Percentiles rank a stretch among this genome's conserved stretches.
These are phyloP conservation scores for Edaphochlamys debaryana DNA, from an alignment of 139 green algal species.

Conservation along the genomic window DNA sequence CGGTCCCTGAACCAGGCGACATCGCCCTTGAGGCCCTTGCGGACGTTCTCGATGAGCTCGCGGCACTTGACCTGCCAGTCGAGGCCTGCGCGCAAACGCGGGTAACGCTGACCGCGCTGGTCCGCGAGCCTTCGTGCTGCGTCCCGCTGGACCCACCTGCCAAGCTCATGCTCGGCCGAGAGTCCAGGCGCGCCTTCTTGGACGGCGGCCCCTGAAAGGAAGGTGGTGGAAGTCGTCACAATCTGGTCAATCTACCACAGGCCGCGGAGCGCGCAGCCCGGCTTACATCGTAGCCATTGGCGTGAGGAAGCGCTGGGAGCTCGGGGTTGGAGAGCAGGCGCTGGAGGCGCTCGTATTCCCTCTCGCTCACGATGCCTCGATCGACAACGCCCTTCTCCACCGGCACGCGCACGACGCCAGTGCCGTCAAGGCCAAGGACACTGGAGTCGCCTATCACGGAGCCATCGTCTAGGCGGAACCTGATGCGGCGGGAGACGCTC, in stretches of 20 bases:
- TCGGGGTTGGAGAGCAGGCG: slow-evolving; percentile 26
- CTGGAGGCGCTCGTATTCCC: slow-evolving; percentile 30
- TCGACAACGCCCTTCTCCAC: slow-evolving; percentile 30
- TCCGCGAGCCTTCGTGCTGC: no score
- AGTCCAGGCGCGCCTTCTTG: slow-evolving; percentile 38
- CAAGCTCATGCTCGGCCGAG: slow-evolving; percentile 9
- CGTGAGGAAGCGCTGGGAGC: not conserved
- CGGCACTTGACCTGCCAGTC: slow-evolving; percentile 31
- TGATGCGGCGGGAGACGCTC: slow-evolving; percentile 23
- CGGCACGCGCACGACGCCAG: not conserved
- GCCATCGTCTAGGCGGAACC: slow-evolving; percentile 39
- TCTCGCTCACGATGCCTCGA: not conserved
- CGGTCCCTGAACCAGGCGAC: slow-evolving; percentile 19
- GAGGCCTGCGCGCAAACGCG: not conserved
- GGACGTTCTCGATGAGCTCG: slow-evolving; percentile 4
- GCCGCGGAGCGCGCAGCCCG: not conserved
- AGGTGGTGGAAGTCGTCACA: slow-evolving; percentile 8
- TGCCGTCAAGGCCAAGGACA: slow-evolving; percentile 1
- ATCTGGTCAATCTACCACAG: no score
- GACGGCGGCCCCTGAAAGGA: not conserved
- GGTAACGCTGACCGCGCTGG: no score
- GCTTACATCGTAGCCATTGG: not conserved
- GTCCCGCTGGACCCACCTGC: no score
- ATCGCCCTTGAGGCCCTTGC: slow-evolving; percentile 3
- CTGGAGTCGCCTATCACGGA: slow-evolving; percentile 22